Base-by-base conservation (phyloP, 768 basidiomycete genomes). In the Lentinula guzmanii region DNA sequence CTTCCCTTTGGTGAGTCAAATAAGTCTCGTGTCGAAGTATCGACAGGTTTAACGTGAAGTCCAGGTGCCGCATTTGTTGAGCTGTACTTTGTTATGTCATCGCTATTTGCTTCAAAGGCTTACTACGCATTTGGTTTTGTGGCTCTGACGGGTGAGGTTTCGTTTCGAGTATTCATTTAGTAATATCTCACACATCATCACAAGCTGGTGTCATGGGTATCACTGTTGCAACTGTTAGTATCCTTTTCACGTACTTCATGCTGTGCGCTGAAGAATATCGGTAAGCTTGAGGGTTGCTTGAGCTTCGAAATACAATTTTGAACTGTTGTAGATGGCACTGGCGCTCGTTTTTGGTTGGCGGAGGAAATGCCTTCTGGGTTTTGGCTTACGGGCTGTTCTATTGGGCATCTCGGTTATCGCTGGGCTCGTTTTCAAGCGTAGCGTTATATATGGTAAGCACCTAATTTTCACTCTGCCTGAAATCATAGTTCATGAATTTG, bases 111-210 rank as follows among this genome's bases (percentile, higher is more conserved):
- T 24, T 90, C 93, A 9, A 83, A 92, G 37, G 91, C 90, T 50
- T 96, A 95, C 75, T 98, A 97, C 71, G 96, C 96, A 10, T 98
- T 98, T 70, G 96, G 96, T 15, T 98, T 98, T 77, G 75, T 98
- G 48, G 90, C 93, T 31, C 76, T 98, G 58, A 95, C 94, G 7
- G 58, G 58, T 50, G 13, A 51, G 42, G 16, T 13, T 8, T 34
- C 3, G 3, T 50, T n/a, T 48, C 31, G 3, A 34, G n/a, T 18
- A 33, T 3, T 24, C 2, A 1, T 15, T 33, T 8, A 10, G 18
- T 15, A 28, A 35, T 2, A 18, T 18, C 10, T 37, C 1, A 39
- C 28, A 18, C 6, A 11, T 16, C 33, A 48, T 18, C 15, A 39
- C 37, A 39, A 0, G 89, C 90, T 55, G 81, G 82, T 13, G 86